phyloP scores from a whole-genome alignment of 495 filamentous ascomycete genomes.

The Penicillium waksmanii region DNA sequence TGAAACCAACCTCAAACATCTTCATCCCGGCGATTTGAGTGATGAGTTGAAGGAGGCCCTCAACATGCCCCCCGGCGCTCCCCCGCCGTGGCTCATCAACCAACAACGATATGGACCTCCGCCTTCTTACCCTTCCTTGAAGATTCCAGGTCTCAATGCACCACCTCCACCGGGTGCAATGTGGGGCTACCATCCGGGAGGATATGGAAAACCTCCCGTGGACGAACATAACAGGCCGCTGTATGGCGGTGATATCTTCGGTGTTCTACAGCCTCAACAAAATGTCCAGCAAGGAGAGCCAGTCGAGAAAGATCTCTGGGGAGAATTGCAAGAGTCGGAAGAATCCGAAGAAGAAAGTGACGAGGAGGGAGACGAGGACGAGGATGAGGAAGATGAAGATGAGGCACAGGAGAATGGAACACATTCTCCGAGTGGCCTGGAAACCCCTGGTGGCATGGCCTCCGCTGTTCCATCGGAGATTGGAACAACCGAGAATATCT shows the following conservation, averaged over 20 bases:
- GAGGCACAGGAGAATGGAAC: conserved; percentile 65
- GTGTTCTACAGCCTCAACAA: conserved; percentile 70
- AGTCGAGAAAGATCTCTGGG: conserved; percentile 89
- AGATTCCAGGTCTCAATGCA: conserved; percentile 94
- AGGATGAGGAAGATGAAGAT: conserved; percentile 75
- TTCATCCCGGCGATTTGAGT: conserved; percentile 87
- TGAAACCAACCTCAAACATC: conserved; percentile 89
- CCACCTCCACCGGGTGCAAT: conserved; percentile 88
- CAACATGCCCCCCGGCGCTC: conserved; percentile 90
- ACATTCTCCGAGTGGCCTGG: conserved; percentile 75
- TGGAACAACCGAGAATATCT: conserved; percentile 69
- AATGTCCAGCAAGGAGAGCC: conserved; percentile 71
- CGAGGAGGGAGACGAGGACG: conserved; percentile 70
- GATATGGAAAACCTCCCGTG: conserved; percentile 93
- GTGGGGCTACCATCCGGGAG: conserved; percentile 95
- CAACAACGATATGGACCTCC: conserved; percentile 93
- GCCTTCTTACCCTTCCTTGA: conserved; percentile 88
- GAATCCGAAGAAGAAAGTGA: conserved; percentile 81
- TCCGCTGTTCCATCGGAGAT: conserved; percentile 81
- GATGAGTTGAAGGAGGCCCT: conserved; percentile 91
- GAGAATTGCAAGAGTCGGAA: conserved; percentile 84
- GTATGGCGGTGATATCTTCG: conserved; percentile 94
- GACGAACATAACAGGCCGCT: conserved; percentile 89
- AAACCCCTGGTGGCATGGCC: conserved; percentile 79
- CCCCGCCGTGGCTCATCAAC: conserved; percentile 96